These are phyloP conservation scores for Periconia sp. DNA, from an alignment of 2,329 filamentous ascomycete genomes.

Conservation along the genomic window DNA sequence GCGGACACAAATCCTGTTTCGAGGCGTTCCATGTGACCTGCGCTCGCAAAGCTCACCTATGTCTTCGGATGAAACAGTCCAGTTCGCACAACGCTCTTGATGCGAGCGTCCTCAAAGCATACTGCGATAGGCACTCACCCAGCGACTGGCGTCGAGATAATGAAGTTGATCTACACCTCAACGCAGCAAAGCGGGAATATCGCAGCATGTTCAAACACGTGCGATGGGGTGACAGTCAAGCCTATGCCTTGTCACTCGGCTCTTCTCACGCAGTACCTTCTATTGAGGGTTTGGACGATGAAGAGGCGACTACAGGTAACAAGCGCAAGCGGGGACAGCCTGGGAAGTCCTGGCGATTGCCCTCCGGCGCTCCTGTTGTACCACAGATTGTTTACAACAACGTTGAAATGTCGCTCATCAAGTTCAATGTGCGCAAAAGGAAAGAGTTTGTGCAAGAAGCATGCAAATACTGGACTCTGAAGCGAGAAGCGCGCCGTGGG, in stretches of 20 bases:
- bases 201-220: slow-evolving; percentile 84
- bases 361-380: slow-evolving; percentile 92
- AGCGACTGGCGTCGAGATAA: slow-evolving; percentile 86
- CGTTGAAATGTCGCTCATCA: slow-evolving; percentile 78
- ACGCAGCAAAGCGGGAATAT: slow-evolving; percentile 85
- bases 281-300: slow-evolving; percentile 50
- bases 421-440: slow-evolving; percentile 81
- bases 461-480: slow-evolving; percentile 97
- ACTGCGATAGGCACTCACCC: slow-evolving; percentile 94
- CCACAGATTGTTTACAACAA: slow-evolving; percentile 84
- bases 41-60: slow-evolving; percentile 82
- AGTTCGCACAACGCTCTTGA: slow-evolving; percentile 78
- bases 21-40: slow-evolving; percentile 97
- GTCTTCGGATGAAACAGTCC: slow-evolving; percentile 93
- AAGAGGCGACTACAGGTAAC: slow-evolving; percentile 57
- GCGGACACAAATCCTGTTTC: slow-evolving; percentile 95
- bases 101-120: slow-evolving; percentile 83
- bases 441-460: slow-evolving; percentile 92
- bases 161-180: slow-evolving; percentile 76
- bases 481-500: slow-evolving; percentile 87
- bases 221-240: slow-evolving; percentile 89
- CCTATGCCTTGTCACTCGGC: slow-evolving; percentile 78
- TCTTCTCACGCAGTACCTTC: slow-evolving; percentile 63
- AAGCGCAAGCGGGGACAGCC: slow-evolving; percentile 58
- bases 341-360: slow-evolving; percentile 82